Base-by-base conservation (phyloP, 2,329 filamentous ascomycete species). In the Immersiporthe knoxdaviesiana region DNA sequence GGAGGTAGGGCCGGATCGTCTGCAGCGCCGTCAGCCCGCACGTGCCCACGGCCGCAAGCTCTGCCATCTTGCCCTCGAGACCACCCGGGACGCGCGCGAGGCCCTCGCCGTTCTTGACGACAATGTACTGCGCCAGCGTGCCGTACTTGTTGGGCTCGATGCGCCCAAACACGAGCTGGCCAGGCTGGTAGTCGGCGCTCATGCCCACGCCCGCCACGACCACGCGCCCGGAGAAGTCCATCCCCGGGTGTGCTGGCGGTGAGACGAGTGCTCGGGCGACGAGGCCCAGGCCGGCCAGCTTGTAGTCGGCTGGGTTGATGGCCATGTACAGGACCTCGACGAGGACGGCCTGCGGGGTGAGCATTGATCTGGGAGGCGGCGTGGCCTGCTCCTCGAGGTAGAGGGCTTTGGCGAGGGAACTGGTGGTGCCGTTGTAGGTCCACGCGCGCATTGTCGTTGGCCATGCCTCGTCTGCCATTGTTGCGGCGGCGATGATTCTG, bases 241-340 rank as follows among this genome's bases (percentile, higher is more conserved):
- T 78, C 0, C 84, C 83, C 0, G 86, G 86, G 0, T 81, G 81
- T 2, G 82, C 83, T 0, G 84, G 82, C 6, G 76, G 77, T 32
- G 77, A 74, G 62, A 84, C 76, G 1, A 82, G 50, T 30, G 81
- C 71, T 4, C 80, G 78, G 1, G 76, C 76, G 7, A 85, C 67
- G 0, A 82, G 77, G 37, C 83, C 78, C 2, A 79, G 27, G 74
- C 91, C 88, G 12, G 86, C 81, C 1, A 87, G 72, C 77, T 91
- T 91, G 82, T 88, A 86, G 81, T 92, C 90, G 37, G 85, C 85
- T 0, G 88, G 88, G 75, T 91, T 91, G 72, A 91, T 75, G 32
- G 84, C 79, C 35, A 82, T 81, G 68, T 82, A 79, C 68, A 85
- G 77, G 10, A 91, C 84, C 71, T 85, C 79, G 63, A 91, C 79